Evolutionary conservation across 345 rosid species (phyloP), one percentile per base, ranked within the genome.

Genomic region (Arabidopsis arenosa): DNA sequence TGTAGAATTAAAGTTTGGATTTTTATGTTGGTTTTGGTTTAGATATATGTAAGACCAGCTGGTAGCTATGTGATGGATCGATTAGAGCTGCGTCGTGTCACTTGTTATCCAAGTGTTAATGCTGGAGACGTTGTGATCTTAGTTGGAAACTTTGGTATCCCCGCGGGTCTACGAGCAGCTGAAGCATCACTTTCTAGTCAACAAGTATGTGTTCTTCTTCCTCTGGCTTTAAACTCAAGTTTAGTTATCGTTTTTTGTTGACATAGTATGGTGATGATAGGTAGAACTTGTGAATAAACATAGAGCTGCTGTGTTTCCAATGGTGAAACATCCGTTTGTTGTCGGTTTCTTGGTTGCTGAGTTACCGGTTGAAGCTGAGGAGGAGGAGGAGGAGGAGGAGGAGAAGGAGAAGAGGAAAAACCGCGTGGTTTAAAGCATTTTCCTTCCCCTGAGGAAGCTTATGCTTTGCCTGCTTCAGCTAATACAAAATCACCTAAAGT

Each of bases 311-410:
- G 93, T 93, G 49, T 91, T 93, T 81, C 98, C 97, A 0, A 85
- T 91, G 97, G 97, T 93, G 87, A 88, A 91, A 63, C 90, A 90
- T 15, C 97, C 95, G 1, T 93, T 93, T 82, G 93, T 93, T 26
- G 93, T 93, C 0, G 97, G 97, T 7, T 93, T 91, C 71, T 77
- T 93, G 93, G 97, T 91, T 68, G 98, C 96, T n/a, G 97, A 93
- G 85, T 75, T 91, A 33, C 93, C 93, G 18, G 2, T 52, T 48
- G 81, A 77, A 26, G 36, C 73, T 30, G 49, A 54, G 32, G 63
- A 70, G 48, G 83, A 74, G 23, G 79, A n/a, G 5, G 59, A 40
- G 62, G 23, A 18, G 54, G 44, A 28, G 32, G 32, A 28, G 32
- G 1, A 41, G 7, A n/a, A n/a, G n/a, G n/a, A n/a, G 58, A 70